Percentiles rank a stretch among this genome's conserved stretches.
phyloP scores from a whole-genome alignment of 345 rosid species.

The Syzygium oleosum region DNA sequence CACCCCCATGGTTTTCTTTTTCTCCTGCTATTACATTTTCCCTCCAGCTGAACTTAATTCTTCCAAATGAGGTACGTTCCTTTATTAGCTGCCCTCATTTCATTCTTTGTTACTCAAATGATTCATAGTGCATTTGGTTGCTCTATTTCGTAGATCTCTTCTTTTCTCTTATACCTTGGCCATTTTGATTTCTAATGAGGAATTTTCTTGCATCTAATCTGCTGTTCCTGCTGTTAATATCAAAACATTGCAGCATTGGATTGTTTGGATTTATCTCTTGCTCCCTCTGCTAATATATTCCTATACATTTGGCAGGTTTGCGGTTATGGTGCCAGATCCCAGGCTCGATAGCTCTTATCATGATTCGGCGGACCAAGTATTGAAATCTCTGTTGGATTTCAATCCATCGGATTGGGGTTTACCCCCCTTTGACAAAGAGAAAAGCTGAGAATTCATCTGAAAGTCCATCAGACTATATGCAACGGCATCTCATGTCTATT shows the following conservation, averaged over 20 bases:
- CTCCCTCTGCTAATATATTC: background rate
- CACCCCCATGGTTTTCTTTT: background rate
- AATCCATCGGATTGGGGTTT: slow-evolving; percentile 63
- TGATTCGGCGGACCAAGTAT: slow-evolving; percentile 60
- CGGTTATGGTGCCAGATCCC: slow-evolving; percentile 86
- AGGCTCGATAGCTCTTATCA: slow-evolving; percentile 64
- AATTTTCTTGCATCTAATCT: background rate
- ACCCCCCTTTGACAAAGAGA: slow-evolving; percentile 45
- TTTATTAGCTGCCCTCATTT: background rate
- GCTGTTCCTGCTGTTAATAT: background rate
- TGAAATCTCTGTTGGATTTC: slow-evolving; percentile 59
- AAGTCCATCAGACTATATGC: background rate
- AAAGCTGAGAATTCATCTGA: slow-evolving; percentile 2
- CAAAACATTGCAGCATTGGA: background rate
- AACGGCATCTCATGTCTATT: background rate
- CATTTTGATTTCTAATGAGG: background rate
- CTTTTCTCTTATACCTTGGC: background rate
- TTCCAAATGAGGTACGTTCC: background rate
- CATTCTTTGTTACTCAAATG: background rate
- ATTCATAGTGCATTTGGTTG: background rate
- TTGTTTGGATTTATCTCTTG: background rate
- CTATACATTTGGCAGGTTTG: slow-evolving; percentile 36
- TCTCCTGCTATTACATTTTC: background rate
- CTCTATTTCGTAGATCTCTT: background rate
- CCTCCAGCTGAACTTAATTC: background rate